phyloP scores from a whole-genome alignment of 371 early-diverging fungal genomes.

The Mucor lusitanicus region DNA sequence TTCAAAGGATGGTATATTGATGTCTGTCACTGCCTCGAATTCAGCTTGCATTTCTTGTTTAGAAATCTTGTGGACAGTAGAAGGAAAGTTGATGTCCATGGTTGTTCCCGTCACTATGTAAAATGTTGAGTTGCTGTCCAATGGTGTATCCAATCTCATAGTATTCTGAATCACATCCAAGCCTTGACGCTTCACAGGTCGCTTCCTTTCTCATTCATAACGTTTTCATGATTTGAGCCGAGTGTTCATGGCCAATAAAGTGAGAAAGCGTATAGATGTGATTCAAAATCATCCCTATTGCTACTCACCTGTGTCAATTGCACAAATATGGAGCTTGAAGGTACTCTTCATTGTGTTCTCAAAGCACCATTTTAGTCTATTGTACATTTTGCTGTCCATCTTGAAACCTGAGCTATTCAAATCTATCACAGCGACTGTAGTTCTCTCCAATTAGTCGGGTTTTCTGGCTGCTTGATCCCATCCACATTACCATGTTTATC shows the following conservation, averaged over 20 bases:
- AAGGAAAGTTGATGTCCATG: conserved; percentile 39
- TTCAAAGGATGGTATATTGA: conserved; percentile 34
- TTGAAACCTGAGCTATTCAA: conserved; percentile 35
- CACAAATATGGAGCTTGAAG: conserved; percentile 49
- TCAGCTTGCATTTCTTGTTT: conserved; percentile 23
- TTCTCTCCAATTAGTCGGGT: background rate
- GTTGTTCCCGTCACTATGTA: conserved; percentile 26
- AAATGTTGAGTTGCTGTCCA: background rate
- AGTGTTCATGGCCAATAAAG: too few relatives aligned
- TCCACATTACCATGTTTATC: conserved; percentile 51
- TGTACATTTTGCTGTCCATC: conserved; percentile 51
- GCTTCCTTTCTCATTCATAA: too few relatives aligned
- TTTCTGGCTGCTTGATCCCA: background rate
- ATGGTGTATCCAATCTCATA: too few relatives aligned
- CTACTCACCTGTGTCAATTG: conserved; percentile 38
- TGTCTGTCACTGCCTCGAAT: conserved; percentile 26
- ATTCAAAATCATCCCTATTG: too few relatives aligned
- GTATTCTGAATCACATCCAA: too few relatives aligned
- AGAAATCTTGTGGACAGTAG: background rate
- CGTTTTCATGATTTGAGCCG: too few relatives aligned
- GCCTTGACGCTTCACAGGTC: too few relatives aligned
- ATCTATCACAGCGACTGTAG: conserved; percentile 51
- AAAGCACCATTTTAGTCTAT: conserved; percentile 60
- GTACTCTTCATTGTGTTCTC: conserved; percentile 45
- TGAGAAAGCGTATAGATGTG: too few relatives aligned